Evolutionary conservation across 2,329 filamentous ascomycete genomes (phyloP), one percentile per base, ranked within the genome.

Genomic region (Aspergillus brasiliensis): DNA sequence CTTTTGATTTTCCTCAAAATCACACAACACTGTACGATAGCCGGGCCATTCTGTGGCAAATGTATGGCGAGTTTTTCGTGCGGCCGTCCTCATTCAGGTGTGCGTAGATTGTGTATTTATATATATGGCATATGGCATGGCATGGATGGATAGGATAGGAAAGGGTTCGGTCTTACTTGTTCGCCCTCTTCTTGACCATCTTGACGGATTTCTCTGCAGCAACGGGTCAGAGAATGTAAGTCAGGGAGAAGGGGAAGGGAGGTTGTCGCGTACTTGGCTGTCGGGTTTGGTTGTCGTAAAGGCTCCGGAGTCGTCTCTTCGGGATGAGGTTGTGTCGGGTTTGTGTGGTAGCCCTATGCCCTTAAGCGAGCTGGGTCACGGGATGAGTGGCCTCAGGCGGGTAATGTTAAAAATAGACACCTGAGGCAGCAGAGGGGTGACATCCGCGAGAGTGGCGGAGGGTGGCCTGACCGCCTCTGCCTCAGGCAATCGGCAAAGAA

Each of bases 171-270:
- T 76, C 83, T 79, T 86, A 89, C 86, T 90, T 90, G 82, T 85
- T 87, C 77, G 87, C 86, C 80, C 87, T 84, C 84, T 90, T 90
- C 84, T 90, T 89, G 82, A 89, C 87, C 87, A 89, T 90, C 78
- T 78, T 88, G 81, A 81, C 81, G 81, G 79, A 80, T 80, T 80
- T 75, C 67, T 76, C 69, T 75, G 71, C 65, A 65, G 65, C 63
- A 57, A 55, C 61, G 27, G 63, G 72, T 74, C 65, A 73, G 72
- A 72, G 65, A 65, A 60, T 68, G 62, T 67, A 61, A 63, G 51
- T 61, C 25, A 56, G 52, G 60, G 40, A 42, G 25, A 40, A 56
- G 61, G 58, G 48, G 19, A n/a, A 63, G 66, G 68, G 63, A 67
- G 68, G 65, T 67, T 58, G 64, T 58, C 65, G 69, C 73, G 72